Evolutionary conservation across 805 yeast genomes (phyloP).

Genomic region (Yamadazyma endophytica): DNA sequence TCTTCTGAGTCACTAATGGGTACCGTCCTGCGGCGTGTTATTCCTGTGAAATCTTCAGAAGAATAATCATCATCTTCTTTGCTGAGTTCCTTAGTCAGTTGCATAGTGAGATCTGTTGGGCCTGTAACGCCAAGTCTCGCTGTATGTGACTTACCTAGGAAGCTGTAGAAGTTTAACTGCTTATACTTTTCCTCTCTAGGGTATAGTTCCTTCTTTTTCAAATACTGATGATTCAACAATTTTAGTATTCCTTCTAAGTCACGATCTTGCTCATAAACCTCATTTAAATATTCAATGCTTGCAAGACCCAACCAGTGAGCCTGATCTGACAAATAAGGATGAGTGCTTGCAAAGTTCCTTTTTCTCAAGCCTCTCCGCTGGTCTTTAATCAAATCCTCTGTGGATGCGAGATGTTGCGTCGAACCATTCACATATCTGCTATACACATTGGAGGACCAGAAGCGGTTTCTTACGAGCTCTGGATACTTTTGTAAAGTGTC

Average conservation of each 20-base stretch:
- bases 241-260: constrained; percentile 29
- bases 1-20: no score
- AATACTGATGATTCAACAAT: constrained; percentile 32
- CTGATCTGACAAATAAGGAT: constrained; percentile 42
- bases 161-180: constrained; percentile 33
- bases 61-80: no score
- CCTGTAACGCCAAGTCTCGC: no score
- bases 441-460: no score
- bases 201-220: constrained; percentile 23
- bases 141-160: constrained; percentile 26
- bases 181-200: constrained; percentile 38
- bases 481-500: constrained; percentile 5
- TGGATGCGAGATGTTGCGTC: background rate
- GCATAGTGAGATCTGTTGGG: no score
- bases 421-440: background rate
- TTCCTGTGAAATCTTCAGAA: no score
- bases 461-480: background rate
- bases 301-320: constrained; percentile 41
- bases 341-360: constrained; percentile 40
- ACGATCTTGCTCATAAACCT: constrained; percentile 30
- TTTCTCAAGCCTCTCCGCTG: constrained; percentile 20
- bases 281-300: constrained; percentile 31
- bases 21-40: no score
- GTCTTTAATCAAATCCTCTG: constrained; percentile 1
- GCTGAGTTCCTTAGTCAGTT: no score